Percentiles rank a stretch among this genome's conserved stretches.
phyloP scores from a whole-genome alignment of 1,139 yeast species.

The Candida tetrigidarum region DNA sequence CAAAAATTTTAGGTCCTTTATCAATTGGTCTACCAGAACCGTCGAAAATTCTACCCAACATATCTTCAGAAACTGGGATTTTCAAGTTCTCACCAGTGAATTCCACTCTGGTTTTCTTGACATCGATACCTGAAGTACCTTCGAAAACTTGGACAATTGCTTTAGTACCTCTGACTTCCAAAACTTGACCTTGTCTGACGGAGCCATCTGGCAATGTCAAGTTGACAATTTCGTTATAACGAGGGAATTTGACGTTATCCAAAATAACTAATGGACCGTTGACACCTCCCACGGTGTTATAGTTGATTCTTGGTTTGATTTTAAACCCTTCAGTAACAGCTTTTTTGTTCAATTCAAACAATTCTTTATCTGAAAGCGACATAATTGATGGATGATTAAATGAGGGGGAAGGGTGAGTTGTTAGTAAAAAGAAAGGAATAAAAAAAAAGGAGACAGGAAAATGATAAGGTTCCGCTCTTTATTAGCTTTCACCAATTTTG shows the following conservation, averaged over 20 bases:
- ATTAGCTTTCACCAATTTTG: too few relatives aligned
- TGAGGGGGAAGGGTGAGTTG: too few relatives aligned
- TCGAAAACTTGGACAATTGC: slow-evolving; percentile 99
- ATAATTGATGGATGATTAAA: slow-evolving; percentile 17
- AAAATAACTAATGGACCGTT: slow-evolving; percentile 97
- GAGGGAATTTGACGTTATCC: slow-evolving; percentile 96
- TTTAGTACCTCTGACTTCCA: slow-evolving; percentile 95
- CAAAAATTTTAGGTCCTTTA: slow-evolving; percentile 97
- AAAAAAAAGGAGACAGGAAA: not conserved
- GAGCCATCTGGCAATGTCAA: slow-evolving; percentile 96
- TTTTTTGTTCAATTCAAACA: slow-evolving; percentile 80
- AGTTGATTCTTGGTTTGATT: slow-evolving; percentile 86
- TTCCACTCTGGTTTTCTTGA: slow-evolving; percentile 94
- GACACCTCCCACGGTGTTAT: slow-evolving; percentile 97
- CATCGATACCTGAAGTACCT: slow-evolving; percentile 98
- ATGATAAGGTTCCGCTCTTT: slow-evolving; percentile 2
- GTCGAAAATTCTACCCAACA: slow-evolving; percentile 96
- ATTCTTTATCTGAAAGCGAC: slow-evolving; percentile 56
- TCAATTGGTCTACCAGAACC: slow-evolving; percentile 99
- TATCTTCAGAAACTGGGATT: slow-evolving; percentile 95
- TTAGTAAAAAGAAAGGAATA: not conserved
- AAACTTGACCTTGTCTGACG: slow-evolving; percentile 94
- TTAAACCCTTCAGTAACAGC: slow-evolving; percentile 93
- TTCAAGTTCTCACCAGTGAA: slow-evolving; percentile 94
- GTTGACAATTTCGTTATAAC: slow-evolving; percentile 95